A percentile compares a stretch with the other conserved stretches of the same genome.
Evolutionary conservation across 805 yeast genomes (phyloP).

Genomic region (Candida schatavii): DNA sequence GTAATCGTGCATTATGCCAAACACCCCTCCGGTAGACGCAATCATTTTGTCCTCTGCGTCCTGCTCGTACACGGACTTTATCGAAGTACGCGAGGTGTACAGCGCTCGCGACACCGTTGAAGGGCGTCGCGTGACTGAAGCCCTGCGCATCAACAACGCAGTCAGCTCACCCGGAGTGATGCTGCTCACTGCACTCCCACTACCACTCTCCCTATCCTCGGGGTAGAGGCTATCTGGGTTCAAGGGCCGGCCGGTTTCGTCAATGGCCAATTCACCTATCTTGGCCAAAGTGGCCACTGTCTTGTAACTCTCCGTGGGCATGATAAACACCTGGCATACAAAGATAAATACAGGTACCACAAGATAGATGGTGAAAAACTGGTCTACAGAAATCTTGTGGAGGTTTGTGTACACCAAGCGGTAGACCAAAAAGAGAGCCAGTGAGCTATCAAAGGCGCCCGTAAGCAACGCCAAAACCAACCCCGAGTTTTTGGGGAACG

Average conservation of each 20-base stretch:
- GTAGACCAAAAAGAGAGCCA: conserved; percentile 81
- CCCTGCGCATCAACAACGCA: conserved; percentile 33
- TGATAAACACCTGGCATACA: conserved; percentile 67
- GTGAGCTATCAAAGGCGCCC: conserved; percentile 92
- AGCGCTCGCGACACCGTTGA: conserved; percentile 36
- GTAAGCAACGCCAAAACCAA: conserved; percentile 77
- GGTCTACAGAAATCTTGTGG: conserved; percentile 41
- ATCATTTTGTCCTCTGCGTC: conserved; percentile 57
- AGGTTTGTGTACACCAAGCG: conserved; percentile 56
- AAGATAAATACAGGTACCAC: conserved; percentile 77
- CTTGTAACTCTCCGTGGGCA: conserved; percentile 79
- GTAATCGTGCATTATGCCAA: conserved; percentile 75
- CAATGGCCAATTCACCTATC: conserved; percentile 68
- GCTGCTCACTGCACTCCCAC: background rate
- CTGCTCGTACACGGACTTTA: conserved; percentile 63
- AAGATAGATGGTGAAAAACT: conserved; percentile 66
- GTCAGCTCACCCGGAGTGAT: conserved; percentile 15
- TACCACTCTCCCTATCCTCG: conserved; percentile 28
- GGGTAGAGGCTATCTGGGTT: conserved; percentile 43
- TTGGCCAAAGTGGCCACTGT: conserved; percentile 67
- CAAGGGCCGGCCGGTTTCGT: conserved; percentile 62
- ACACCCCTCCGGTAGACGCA: conserved; percentile 60
- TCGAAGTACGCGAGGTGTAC: conserved; percentile 30
- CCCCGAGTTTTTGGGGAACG: conserved; percentile 81
- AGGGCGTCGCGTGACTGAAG: conserved; percentile 28